phyloP scores from a whole-genome alignment of 176 grass and related monocot species.

The Bolboschoenus planiculmis region DNA sequence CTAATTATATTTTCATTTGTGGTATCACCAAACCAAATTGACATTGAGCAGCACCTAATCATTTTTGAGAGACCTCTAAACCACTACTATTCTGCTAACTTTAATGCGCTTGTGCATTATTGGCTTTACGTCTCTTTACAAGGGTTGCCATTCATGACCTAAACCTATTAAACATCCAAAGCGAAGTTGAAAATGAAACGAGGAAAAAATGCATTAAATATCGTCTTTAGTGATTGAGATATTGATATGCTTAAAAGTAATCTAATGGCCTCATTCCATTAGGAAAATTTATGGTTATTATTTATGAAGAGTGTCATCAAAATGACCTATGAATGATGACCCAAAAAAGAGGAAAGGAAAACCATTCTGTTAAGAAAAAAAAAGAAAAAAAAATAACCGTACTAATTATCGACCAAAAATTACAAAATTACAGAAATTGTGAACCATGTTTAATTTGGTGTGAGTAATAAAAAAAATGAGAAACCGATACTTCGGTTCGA shows the following conservation, averaged over 20 bases:
- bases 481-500: no score
- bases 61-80: slow-evolving; percentile 1
- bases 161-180: neutral
- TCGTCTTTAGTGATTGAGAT: neutral
- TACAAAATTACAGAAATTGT: no score
- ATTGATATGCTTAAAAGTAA: neutral
- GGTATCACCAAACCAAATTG: neutral
- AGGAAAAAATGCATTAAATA: neutral
- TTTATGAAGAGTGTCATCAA: neutral
- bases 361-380: neutral
- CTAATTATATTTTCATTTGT: neutral
- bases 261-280: neutral
- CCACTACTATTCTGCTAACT: neutral
- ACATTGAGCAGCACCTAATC: neutral
- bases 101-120: neutral
- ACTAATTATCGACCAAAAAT: no score
- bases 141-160: neutral
- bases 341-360: neutral
- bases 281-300: neutral
- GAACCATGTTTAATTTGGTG: no score
- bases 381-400: no score
- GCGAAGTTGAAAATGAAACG: slow-evolving; percentile 4
- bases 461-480: no score
- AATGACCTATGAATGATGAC: neutral
- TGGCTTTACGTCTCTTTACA: neutral